phyloP scores from a whole-genome alignment of 768 basidiomycete species.

The Pisolithus orientalis region DNA sequence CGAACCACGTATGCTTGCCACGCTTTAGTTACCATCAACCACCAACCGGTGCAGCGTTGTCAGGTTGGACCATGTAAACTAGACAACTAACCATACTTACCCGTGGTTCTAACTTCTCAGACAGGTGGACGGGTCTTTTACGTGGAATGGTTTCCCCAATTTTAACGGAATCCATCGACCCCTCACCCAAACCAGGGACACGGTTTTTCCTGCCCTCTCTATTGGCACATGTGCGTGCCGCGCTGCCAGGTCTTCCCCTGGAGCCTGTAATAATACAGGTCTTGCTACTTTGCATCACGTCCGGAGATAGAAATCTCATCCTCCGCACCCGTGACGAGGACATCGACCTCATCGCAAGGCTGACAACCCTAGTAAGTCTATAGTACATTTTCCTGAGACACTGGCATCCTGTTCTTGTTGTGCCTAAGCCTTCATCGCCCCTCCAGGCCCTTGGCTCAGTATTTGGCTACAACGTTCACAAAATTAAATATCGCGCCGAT shows the following conservation, averaged over 20 bases:
- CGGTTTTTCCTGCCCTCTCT: slow-evolving; percentile 45
- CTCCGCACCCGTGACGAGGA: slow-evolving; percentile 64
- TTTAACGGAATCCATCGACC: slow-evolving; percentile 15
- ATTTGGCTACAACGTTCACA: slow-evolving; percentile 55
- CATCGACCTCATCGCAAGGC: slow-evolving; percentile 48
- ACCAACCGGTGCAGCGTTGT: slow-evolving; percentile 14
- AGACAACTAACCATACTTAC: not conserved
- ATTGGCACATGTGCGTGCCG: slow-evolving; percentile 39
- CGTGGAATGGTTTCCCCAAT: slow-evolving; percentile 10
- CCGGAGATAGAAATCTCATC: slow-evolving; percentile 58
- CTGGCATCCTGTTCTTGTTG: not conserved
- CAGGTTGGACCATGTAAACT: not conserved
- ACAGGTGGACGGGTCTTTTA: no score
- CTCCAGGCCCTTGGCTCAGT: slow-evolving; percentile 51
- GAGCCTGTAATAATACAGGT: slow-evolving; percentile 62
- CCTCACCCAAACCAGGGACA: slow-evolving; percentile 35
- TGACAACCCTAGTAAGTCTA: slow-evolving; percentile 48
- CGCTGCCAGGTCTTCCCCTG: slow-evolving; percentile 43
- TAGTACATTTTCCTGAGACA: slow-evolving; percentile 1
- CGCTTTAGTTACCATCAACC: slow-evolving; percentile 17
- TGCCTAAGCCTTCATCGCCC: slow-evolving; percentile 7
- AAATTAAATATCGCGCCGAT: slow-evolving; percentile 40
- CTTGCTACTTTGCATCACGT: slow-evolving; percentile 57
- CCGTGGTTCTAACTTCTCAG: not conserved
- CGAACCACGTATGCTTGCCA: not conserved